phyloP scores from a whole-genome alignment of 148 eudicot genomes.

The Pharnaceum exiguum region DNA sequence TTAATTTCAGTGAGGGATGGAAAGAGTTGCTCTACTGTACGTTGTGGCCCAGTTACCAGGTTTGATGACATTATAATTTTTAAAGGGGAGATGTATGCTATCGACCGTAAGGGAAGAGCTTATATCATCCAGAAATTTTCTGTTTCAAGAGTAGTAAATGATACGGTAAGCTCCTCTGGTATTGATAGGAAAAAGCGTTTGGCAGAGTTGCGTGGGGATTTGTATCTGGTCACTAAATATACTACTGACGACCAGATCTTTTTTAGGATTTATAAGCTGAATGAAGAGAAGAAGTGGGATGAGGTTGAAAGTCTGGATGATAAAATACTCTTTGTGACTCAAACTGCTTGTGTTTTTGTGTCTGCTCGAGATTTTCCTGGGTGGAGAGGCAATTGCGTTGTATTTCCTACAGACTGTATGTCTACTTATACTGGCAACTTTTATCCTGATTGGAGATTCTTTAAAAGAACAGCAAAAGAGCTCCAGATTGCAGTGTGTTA shows the following conservation, averaged over 20 bases:
- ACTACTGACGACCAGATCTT: conserved; percentile 5
- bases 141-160: background rate
- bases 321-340: conserved; percentile 17
- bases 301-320: conserved; percentile 12
- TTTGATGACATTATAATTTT: conserved; percentile 17
- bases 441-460: conserved; percentile 12
- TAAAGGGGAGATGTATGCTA: conserved; percentile 8
- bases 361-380: conserved; percentile 18
- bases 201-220: conserved; percentile 11
- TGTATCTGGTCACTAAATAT: conserved; percentile 12
- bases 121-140: background rate
- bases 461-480: conserved; percentile 3
- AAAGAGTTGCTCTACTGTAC: background rate
- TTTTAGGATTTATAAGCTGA: conserved; percentile 12
- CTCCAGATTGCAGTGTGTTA: conserved; percentile 3
- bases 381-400: conserved; percentile 16
- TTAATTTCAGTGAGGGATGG: conserved; percentile 1
- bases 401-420: conserved; percentile 14
- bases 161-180: background rate
- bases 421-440: conserved; percentile 7
- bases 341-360: conserved; percentile 8
- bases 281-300: conserved; percentile 14
- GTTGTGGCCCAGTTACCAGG: conserved; percentile 15
- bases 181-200: conserved; percentile 15
- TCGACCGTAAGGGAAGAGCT: conserved; percentile 23